Evolutionary conservation across 108 stramenopile species (phyloP).

Genomic region (Cyclotella distinguenda): DNA sequence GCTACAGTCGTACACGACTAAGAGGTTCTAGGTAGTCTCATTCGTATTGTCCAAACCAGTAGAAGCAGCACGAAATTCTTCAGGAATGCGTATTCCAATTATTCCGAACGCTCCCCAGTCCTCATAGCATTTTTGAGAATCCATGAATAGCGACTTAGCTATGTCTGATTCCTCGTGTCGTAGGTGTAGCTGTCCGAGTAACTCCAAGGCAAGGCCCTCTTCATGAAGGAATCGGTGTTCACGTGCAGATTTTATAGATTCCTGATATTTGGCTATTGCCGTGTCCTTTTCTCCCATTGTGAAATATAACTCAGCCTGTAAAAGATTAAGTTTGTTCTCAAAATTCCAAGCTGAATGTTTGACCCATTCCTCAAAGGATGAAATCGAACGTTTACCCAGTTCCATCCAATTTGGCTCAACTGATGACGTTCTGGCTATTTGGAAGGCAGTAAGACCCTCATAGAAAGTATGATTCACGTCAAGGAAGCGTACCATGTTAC

Average conservation of each 20-base stretch:
- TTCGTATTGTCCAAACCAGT: too few relatives aligned
- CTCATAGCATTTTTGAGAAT: background rate
- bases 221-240: background rate
- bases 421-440: background rate
- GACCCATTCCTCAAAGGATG: background rate
- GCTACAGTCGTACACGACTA: too few relatives aligned
- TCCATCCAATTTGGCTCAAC: background rate
- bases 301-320: background rate
- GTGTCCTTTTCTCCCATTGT: background rate
- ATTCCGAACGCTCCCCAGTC: conserved; percentile 5
- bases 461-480: conserved; percentile 7
- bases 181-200: background rate
- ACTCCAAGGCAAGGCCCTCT: conserved; percentile 10
- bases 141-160: background rate
- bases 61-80: too few relatives aligned
- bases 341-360: conserved; percentile 5
- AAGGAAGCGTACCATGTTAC: background rate
- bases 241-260: background rate
- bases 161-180: background rate
- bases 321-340: conserved; percentile 2
- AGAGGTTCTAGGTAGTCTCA: too few relatives aligned
- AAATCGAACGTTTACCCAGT: background rate
- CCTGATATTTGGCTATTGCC: background rate
- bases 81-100: background rate
- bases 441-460: conserved; percentile 9